A percentile compares a stretch with the other conserved stretches of the same genome.
phyloP scores from a whole-genome alignment of 768 basidiomycete species.

The Mycena filopes region DNA sequence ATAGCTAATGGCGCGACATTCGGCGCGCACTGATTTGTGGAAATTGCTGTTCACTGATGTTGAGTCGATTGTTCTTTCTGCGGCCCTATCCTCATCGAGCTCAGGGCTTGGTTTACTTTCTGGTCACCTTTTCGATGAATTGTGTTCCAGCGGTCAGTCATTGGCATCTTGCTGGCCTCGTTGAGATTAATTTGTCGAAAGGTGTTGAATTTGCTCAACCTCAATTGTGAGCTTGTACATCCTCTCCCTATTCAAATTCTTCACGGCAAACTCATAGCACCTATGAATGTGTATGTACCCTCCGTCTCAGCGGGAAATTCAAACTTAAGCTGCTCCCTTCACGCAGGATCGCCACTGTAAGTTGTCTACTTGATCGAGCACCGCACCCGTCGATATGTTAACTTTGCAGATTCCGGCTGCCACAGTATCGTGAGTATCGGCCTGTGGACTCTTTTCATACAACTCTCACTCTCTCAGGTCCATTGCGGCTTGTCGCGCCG shows the following conservation, averaged over 20 bases:
- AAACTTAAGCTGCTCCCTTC: constrained; percentile 9
- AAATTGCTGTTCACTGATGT: constrained; percentile 73
- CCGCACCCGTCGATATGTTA: background rate
- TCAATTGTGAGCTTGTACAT: constrained; percentile 59
- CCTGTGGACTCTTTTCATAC: constrained; percentile 26
- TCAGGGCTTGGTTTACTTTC: constrained; percentile 71
- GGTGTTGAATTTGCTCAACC: constrained; percentile 68
- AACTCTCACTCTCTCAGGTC: constrained; percentile 45
- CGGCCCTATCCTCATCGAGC: background rate
- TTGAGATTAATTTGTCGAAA: constrained; percentile 31
- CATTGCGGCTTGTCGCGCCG: constrained; percentile 75
- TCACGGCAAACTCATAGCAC: constrained; percentile 45
- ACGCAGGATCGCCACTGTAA: constrained; percentile 64
- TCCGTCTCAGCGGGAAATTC: background rate
- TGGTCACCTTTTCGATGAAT: constrained; percentile 73
- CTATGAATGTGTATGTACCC: constrained; percentile 69
- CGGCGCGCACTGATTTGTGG: constrained; percentile 70
- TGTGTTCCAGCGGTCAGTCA: constrained; percentile 71
- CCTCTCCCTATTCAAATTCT: background rate
- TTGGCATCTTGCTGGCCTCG: constrained; percentile 11
- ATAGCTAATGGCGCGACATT: constrained; percentile 52
- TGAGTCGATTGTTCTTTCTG: background rate
- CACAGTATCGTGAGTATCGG: constrained; percentile 61
- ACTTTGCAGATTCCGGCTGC: constrained; percentile 67
- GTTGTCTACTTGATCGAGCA: constrained; percentile 35